These are phyloP conservation scores for Diospyros kaki DNA, from an alignment of 148 eudicot species.

Conservation along the genomic window DNA sequence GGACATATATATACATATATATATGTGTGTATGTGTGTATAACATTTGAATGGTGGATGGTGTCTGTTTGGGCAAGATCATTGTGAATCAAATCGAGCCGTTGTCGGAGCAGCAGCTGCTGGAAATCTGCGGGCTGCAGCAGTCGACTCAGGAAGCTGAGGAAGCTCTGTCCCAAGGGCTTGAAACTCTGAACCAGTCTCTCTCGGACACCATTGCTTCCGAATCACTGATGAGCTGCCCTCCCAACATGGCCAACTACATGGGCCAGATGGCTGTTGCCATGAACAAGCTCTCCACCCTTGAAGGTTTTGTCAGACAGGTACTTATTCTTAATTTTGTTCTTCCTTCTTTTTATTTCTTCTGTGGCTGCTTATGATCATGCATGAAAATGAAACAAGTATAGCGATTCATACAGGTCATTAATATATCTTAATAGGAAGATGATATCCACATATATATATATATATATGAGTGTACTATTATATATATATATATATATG, in stretches of 20 bases:
- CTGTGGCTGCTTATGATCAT: too few relatives aligned
- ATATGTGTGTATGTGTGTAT: not conserved
- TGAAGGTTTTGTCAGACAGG: conserved; percentile 70
- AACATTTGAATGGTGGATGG: not conserved
- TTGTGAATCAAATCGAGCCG: conserved; percentile 74
- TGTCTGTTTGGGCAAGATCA: conserved; percentile 37
- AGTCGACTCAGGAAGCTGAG: conserved; percentile 75
- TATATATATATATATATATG: too few relatives aligned
- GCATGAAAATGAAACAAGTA: too few relatives aligned
- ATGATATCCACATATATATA: not conserved
- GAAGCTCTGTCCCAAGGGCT: conserved; percentile 79
- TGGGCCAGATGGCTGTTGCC: conserved; percentile 89
- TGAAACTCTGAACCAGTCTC: conserved; percentile 60
- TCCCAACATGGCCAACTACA: conserved; percentile 64
- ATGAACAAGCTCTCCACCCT: conserved; percentile 77
- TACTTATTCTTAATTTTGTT: too few relatives aligned
- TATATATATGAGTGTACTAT: not conserved
- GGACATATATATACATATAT: not conserved
- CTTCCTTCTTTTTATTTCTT: too few relatives aligned
- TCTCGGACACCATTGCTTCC: conserved; percentile 61
- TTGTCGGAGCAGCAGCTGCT: conserved; percentile 77
- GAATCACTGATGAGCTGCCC: conserved; percentile 48
- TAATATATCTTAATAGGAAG: too few relatives aligned
- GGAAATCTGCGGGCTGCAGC: conserved; percentile 71
- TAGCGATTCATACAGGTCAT: too few relatives aligned